Evolutionary conservation across 1,139 yeast genomes (phyloP), one percentile per base, ranked within the genome.

Genomic region (Wickerhamomyces sp.): DNA sequence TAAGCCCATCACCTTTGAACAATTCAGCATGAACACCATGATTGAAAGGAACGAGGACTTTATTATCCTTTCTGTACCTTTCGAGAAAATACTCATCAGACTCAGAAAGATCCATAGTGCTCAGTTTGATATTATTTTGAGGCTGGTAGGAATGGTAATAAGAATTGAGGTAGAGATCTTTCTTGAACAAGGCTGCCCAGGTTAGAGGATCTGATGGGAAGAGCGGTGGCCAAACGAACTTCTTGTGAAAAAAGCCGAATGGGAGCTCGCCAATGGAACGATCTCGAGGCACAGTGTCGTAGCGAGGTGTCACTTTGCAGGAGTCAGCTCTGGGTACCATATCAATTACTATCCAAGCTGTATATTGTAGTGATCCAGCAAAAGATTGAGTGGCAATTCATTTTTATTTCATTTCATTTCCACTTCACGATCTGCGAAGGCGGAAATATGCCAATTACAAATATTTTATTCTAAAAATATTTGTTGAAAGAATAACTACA

Each of bases 141-240:
- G 23, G 28, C 4, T 26, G 16, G 8, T 16, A 31, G 5, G 23
- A 17, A 3, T n/a, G 3, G 13, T 21, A 12, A 9, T 26, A 14
- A 9, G 33, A 21, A 12, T 28, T 22, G 8, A 23, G 11, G 23
- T 31, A 31, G 4, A 26, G 5, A 14, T 31, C 33, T 20, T 31
- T 31, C 11, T 21, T 31, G 14, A 31, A 21, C 6, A 26, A 13
- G 5, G 30, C 14, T 3, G 16, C 22, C 30, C 30, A 26, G 5
- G 26, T 4, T 13, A 25, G 4, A 7, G 27, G 27, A 5, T n/a
- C 6, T 6, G 27, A 7, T 15, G 27, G 27, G 12, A 25, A 25
- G 4, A 25, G 14, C 6, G 27, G 19, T 11, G 27, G 27, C 9
- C 19, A 15, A 8, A 9, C 7, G 13, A 25, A 16, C 13, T 25